Conservation (phyloP, 2,329 filamentous ascomycete species). For the Tolypocladium ovalisporum region DNA sequence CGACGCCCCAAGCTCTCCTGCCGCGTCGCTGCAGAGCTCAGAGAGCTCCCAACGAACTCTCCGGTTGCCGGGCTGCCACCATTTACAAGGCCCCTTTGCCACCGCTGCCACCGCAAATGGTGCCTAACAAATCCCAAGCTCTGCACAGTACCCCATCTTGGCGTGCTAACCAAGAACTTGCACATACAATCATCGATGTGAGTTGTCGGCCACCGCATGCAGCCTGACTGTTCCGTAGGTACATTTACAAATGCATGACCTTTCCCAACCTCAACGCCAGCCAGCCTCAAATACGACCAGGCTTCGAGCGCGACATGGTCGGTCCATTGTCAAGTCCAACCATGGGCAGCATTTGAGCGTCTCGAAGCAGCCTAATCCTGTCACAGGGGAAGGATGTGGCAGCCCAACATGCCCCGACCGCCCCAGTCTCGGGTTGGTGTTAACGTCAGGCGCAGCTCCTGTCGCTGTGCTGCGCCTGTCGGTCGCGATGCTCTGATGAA, state of each 20-base stretch:
- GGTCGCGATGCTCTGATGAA: constrained; percentile 54
- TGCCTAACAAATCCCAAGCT: background rate
- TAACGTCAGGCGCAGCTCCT: constrained; percentile 59
- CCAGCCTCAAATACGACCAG: background rate
- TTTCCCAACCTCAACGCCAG: background rate
- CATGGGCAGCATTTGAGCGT: background rate
- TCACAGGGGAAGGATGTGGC: constrained; percentile 72
- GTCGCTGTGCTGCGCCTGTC: constrained; percentile 26
- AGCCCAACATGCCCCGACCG: constrained; percentile 79
- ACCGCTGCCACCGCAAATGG: background rate
- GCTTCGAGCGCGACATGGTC: background rate
- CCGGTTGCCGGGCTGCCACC: background rate
- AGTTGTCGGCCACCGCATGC: background rate
- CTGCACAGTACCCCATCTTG: background rate
- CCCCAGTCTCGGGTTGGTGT: constrained; percentile 78
- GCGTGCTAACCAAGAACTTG: background rate
- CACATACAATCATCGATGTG: too few relatives aligned
- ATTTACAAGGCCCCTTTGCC: background rate
- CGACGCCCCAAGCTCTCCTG: background rate
- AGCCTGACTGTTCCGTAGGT: background rate
- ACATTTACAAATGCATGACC: background rate
- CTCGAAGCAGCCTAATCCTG: constrained; percentile 6
- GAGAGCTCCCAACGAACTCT: background rate
- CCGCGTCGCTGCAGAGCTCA: background rate
- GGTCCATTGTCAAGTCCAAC: background rate